Evolutionary conservation across 805 yeast genomes (phyloP), one percentile per base, ranked within the genome.

Genomic region (Crinitomyces ghanaensis): DNA sequence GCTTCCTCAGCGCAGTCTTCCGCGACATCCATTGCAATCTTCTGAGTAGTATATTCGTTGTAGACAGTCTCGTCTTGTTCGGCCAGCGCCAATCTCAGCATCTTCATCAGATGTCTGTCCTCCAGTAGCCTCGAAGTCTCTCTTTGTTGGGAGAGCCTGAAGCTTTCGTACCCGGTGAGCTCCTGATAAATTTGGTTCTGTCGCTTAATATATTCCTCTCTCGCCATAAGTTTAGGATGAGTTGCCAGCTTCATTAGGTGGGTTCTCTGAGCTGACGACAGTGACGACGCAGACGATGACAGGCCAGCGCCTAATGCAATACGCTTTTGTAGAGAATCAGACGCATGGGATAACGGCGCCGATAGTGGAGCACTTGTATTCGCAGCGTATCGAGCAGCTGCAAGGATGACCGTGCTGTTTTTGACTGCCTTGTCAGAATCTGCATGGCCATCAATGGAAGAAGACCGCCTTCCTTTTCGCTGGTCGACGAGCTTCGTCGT

Each of bases 161-260:
- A 40, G 3, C 41, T 28, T 11, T 20, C 22, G 19, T 18, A 20
- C 12, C 48, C 51, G 11, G 48, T 41, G 16, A 50, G 45, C 35
- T 45, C 38, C 28, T 35, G 26, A 32, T 49, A 51, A 9, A 50
- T 37, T 7, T 36, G 41, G 31, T 49, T 48, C 38, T 51, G 56
- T 14, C 33, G 31, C 16, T 30, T 35, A 19, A 50, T 33, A 34
- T 48, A 51, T 32, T 46, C 50, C 11, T 41, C 40, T 38, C 41
- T 40, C 5, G 50, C 26, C 38, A 47, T 33, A 29, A n/a, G 16
- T 11, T 9, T 28, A 5, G 19, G 12, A 11, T 29, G 23, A 12
- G 6, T 29, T 9, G 9, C 9, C 9, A 21, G 14, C 15, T 16
- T 6, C 22, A 19, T 15, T 28, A 11, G 20, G 8, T n/a, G 8